phyloP scores from a whole-genome alignment of 148 eudicot genomes.

The Chenopodium berlandieri region DNA sequence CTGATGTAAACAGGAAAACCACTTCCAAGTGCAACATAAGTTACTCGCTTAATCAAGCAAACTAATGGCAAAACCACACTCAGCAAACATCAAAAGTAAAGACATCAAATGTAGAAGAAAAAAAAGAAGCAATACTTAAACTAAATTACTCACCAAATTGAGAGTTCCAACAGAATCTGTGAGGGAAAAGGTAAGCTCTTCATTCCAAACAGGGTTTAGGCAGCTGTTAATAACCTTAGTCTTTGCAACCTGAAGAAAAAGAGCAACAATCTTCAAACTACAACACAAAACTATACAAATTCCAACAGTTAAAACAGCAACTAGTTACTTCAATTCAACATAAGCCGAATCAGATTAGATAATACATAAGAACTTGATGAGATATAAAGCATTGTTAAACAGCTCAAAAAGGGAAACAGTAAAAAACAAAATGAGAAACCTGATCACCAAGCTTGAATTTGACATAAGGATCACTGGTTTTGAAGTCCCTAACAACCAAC shows the following conservation, averaged over 20 bases:
- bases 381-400: too few species aligned
- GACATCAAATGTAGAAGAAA: too few species aligned
- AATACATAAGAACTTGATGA: too few species aligned
- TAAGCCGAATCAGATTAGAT: too few species aligned
- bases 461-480: slow-evolving; percentile 79
- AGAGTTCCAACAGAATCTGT: slow-evolving; percentile 47
- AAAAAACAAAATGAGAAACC: slow-evolving; percentile 25
- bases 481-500: slow-evolving; percentile 68
- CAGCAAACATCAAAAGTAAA: too few species aligned
- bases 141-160: slow-evolving; percentile 39
- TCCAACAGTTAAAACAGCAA: too few species aligned
- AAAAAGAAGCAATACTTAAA: too few species aligned
- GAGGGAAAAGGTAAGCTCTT: slow-evolving; percentile 54
- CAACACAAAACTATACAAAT: too few species aligned
- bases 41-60: background rate
- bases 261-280: too few species aligned
- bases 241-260: slow-evolving; percentile 43
- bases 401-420: too few species aligned
- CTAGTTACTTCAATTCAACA: too few species aligned
- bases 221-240: slow-evolving; percentile 74
- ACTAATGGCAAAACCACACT: background rate
- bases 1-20: background rate
- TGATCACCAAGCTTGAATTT: slow-evolving; percentile 57
- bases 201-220: slow-evolving; percentile 81
- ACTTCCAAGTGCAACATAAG: background rate